Conservation (phyloP, 129 eudicot species). For the carrot (Daucus carota) region DNA sequence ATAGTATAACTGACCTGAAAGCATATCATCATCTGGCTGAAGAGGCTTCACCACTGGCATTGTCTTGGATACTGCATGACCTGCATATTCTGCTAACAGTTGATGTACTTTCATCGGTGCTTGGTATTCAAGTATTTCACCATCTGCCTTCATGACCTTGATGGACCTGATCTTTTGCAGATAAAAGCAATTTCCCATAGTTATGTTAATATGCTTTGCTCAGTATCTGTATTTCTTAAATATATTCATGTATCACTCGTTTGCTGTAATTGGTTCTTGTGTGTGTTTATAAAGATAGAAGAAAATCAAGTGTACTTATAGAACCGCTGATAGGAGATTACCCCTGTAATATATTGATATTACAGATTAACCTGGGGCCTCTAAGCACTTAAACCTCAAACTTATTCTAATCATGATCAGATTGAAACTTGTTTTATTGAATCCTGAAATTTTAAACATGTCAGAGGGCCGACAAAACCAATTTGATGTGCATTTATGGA, state of each 20-base stretch:
- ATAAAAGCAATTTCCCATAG: conserved; percentile 73
- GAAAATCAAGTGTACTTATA: background rate
- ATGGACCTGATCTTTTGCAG: conserved; percentile 36
- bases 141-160: conserved; percentile 48
- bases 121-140: conserved; percentile 40
- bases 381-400: background rate
- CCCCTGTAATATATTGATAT: background rate
- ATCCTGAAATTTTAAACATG: background rate
- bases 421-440: background rate
- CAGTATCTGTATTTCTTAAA: background rate
- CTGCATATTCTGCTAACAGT: conserved; percentile 27
- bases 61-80: conserved; percentile 39
- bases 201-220: background rate
- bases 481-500: background rate
- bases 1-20: conserved; percentile 37
- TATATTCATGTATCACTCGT: background rate
- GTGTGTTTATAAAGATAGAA: background rate
- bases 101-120: conserved; percentile 38
- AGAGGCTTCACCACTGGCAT: conserved; percentile 32
- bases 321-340: background rate
- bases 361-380: background rate
- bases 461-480: background rate
- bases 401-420: background rate
- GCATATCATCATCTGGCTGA: conserved; percentile 28
- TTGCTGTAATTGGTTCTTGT: background rate